Evolutionary conservation across 2,329 filamentous ascomycete species (phyloP).

Genomic region (Fusarium sulawesiense): DNA sequence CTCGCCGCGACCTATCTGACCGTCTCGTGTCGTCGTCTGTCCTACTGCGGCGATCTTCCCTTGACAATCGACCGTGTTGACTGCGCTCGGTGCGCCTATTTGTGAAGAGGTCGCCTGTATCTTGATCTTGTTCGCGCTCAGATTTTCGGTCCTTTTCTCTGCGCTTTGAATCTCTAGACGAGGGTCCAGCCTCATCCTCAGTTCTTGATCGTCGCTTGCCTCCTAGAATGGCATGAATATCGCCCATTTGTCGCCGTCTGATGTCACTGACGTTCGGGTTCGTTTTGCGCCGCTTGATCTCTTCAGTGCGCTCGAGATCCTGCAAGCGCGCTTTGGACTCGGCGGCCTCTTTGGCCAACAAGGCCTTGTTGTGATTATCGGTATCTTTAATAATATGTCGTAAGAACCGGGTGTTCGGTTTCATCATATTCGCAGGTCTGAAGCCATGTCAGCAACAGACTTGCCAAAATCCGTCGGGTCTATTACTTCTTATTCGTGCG

Average conservation of each 20-base stretch:
- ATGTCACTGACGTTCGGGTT: conserved; percentile 63
- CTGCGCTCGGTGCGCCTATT: conserved; percentile 33
- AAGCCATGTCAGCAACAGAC: conserved; percentile 35
- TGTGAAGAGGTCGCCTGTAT: conserved; percentile 38
- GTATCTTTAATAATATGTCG: conserved; percentile 89
- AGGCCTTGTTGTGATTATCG: conserved; percentile 86
- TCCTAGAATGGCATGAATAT: conserved; percentile 69
- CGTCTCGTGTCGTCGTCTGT: conserved; percentile 29
- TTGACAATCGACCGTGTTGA: conserved; percentile 44
- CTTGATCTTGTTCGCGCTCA: conserved; percentile 9
- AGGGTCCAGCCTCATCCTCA: conserved; percentile 37
- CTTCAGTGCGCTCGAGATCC: conserved; percentile 64
- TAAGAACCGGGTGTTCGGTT: conserved; percentile 91
- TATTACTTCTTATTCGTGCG: conserved; percentile 59
- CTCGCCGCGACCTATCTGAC: conserved; percentile 25
- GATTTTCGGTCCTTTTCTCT: conserved; percentile 10
- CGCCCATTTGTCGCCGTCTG: conserved; percentile 67
- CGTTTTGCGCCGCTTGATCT: conserved; percentile 56
- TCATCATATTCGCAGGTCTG: conserved; percentile 76
- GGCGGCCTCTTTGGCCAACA: conserved; percentile 84
- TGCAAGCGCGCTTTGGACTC: conserved; percentile 80
- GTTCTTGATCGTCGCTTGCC: conserved; percentile 53
- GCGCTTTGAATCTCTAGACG: conserved; percentile 33
- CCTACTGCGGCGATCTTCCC: conserved; percentile 33
- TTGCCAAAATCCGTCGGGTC: conserved; percentile 13